phyloP scores from a whole-genome alignment of 2,329 filamentous ascomycete species.

The Hypoxylon sp. region DNA sequence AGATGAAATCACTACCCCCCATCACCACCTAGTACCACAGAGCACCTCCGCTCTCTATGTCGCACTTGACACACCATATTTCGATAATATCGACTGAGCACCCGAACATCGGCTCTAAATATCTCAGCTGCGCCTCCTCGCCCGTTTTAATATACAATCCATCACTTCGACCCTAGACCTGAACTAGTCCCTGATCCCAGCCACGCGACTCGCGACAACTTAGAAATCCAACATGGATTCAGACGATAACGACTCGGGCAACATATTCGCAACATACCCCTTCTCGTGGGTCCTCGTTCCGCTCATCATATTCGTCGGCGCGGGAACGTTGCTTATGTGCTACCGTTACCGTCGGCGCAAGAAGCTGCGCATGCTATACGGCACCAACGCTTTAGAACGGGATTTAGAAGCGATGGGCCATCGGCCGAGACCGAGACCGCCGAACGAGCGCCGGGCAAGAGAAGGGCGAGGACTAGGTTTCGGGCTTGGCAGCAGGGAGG shows the following conservation, averaged over 20 bases:
- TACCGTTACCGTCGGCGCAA: constrained; percentile 49
- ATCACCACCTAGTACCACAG: constrained; percentile 15
- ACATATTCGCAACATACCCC: constrained; percentile 40
- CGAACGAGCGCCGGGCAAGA: constrained; percentile 31
- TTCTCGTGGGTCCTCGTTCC: constrained; percentile 52
- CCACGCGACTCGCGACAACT: constrained; percentile 17
- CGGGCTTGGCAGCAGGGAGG: constrained; percentile 49
- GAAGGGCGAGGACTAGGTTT: constrained; percentile 30
- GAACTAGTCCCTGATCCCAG: constrained; percentile 7
- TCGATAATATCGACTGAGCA: constrained; percentile 17
- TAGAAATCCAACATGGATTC: constrained; percentile 29
- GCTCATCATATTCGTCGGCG: constrained; percentile 48
- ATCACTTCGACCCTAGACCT: constrained; percentile 10
- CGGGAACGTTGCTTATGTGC: constrained; percentile 47
- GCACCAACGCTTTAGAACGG: constrained; percentile 41
- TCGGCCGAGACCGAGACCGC: constrained; percentile 29
- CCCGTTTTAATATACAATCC: constrained; percentile 6
- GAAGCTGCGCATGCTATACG: constrained; percentile 40
- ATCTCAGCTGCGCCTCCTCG: constrained; percentile 4
- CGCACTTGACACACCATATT: constrained; percentile 27
- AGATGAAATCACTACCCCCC: constrained; percentile 40
- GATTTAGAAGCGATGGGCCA: constrained; percentile 48
- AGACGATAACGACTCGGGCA: constrained; percentile 35
- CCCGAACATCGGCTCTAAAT: constrained; percentile 2
- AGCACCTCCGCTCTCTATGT: constrained; percentile 36